These are phyloP conservation scores for Aureobasidium sp. DNA, from an alignment of 2,329 filamentous ascomycete species.

Conservation along the genomic window DNA sequence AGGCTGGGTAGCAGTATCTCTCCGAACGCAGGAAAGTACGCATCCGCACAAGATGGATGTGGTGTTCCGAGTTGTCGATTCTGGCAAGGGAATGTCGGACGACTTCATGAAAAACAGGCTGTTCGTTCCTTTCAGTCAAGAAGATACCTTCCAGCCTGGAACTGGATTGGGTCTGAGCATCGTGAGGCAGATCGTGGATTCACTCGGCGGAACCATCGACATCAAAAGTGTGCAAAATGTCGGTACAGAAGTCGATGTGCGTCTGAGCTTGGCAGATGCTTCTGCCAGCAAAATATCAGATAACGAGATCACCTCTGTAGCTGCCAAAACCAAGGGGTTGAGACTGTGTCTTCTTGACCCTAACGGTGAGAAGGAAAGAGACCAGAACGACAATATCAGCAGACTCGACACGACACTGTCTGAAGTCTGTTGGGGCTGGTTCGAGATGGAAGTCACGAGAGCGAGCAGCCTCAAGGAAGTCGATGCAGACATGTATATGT, in stretches of 20 bases:
- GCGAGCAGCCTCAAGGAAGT: conserved; percentile 3
- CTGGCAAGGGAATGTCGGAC: conserved; percentile 56
- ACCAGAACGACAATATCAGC: conserved; percentile 4
- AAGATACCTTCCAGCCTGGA: conserved; percentile 51
- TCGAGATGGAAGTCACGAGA: conserved; percentile 13
- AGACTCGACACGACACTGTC: conserved; percentile 10
- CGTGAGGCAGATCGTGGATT: conserved; percentile 51
- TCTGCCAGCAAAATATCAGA: not conserved
- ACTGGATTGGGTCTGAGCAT: conserved; percentile 59
- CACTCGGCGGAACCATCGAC: conserved; percentile 51
- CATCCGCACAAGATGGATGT: conserved; percentile 8
- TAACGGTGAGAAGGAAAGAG: conserved; percentile 3
- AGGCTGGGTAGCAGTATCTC: conserved; percentile 33
- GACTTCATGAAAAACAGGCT: conserved; percentile 53
- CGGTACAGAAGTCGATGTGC: conserved; percentile 37
- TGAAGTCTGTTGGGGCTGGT: conserved; percentile 15
- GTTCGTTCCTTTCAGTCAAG: conserved; percentile 58
- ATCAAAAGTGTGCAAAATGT: conserved; percentile 43
- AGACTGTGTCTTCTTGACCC: conserved; percentile 11
- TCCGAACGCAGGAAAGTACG: conserved; percentile 2
- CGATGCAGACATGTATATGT: conserved; percentile 14
- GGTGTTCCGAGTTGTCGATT: conserved; percentile 45
- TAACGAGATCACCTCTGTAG: not conserved
- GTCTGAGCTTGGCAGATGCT: not conserved
- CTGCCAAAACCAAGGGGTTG: conserved; percentile 9